Base-by-base conservation (phyloP, 345 rosid genomes). In the Boechera stricta region DNA sequence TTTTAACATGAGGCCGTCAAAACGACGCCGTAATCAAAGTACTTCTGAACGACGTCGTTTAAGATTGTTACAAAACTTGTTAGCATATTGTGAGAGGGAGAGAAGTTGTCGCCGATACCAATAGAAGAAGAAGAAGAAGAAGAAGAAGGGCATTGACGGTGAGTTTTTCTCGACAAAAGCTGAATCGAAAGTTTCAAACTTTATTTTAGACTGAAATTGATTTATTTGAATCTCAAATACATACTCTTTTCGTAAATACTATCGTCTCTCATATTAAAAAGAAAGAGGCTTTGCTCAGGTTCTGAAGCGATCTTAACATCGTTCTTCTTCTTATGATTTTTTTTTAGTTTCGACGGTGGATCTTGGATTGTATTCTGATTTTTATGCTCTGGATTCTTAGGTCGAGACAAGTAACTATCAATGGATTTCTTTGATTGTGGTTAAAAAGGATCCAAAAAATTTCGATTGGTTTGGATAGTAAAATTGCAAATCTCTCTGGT, bases 121-220 rank as follows among this genome's bases (percentile, higher is more conserved):
- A 77, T 32, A 54, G 33, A 77, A 35, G 58, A 16, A 16, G 16
- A 16, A 16, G 16, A 56, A 63, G 36, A 69, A 54, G 33, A 77
- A 35, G 58, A 56, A 63, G 36, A 69, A 58, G 26, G 39, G 16
- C 73, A 38, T 53, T 28, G 3, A 41, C 77, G 63, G 73, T 72
- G 33, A 72, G 81, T 59, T 62, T 69, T 59, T 44, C 32, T 74
- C 69, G 69, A 78, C 73, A 28, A 48, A 26, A 67, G 48, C 80
- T 45, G 35, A 10, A 16, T 64, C 60, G 21, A 36, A 64, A 48
- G 52, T 15, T 51, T 32, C 12, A 1, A 4, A 8, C 31, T 48
- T 57, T 28, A 63, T 15, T 36, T 36, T 18, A 26, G 3, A 12
- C 8, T 15, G 15, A 44, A 5, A 12, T 26, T 13, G 55, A 54